Evolutionary conservation across 495 filamentous ascomycete species (phyloP).

Genomic region (Pyronema domesticum): DNA sequence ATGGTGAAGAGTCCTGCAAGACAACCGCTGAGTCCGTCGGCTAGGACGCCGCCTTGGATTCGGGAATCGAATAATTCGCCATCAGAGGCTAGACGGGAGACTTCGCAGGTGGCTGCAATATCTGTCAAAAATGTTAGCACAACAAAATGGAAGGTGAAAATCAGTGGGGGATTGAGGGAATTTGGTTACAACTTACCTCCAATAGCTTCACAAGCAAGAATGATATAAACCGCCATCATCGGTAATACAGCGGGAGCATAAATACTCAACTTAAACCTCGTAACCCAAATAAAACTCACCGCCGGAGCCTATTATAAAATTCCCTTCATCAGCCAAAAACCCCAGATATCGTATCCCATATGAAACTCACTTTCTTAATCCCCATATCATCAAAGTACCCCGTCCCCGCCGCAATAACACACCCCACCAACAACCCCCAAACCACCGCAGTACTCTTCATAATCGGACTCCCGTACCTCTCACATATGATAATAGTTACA

Average conservation of each 20-base stretch:
- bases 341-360: neutral
- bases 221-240: constrained; percentile 68
- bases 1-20: constrained; percentile 70
- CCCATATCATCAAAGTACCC: constrained; percentile 61
- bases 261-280: constrained; percentile 63
- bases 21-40: constrained; percentile 69
- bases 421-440: constrained; percentile 65
- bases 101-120: constrained; percentile 45
- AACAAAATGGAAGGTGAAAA: neutral
- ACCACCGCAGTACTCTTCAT: constrained; percentile 62
- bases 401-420: constrained; percentile 68
- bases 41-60: constrained; percentile 76
- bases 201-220: constrained; percentile 78
- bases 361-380: constrained; percentile 36
- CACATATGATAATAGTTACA: constrained; percentile 69
- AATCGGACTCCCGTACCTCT: constrained; percentile 57
- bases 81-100: constrained; percentile 67
- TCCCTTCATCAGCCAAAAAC: neutral
- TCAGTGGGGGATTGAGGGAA: neutral
- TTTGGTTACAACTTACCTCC: constrained; percentile 54
- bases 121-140: neutral
- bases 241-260: constrained; percentile 78
- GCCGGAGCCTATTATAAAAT: constrained; percentile 36
- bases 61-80: constrained; percentile 68
- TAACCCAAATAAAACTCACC: constrained; percentile 76